These are phyloP conservation scores for Barnettozyma pratensis DNA, from an alignment of 805 yeast species.

Conservation along the genomic window DNA sequence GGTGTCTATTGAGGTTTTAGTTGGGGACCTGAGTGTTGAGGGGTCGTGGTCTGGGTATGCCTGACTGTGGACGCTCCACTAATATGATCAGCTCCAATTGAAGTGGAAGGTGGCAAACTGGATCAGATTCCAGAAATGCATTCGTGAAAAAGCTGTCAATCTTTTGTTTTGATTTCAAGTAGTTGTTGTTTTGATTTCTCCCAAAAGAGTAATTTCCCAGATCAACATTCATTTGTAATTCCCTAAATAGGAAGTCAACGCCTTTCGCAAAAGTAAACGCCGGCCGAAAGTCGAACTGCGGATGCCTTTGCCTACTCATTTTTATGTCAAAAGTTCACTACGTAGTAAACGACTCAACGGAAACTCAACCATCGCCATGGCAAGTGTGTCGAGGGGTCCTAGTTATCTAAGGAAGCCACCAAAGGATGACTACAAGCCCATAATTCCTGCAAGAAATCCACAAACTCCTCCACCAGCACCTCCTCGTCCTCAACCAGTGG, in stretches of 20 bases:
- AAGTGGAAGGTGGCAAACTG: too few relatives aligned
- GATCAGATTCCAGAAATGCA: too few relatives aligned
- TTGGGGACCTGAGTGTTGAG: too few relatives aligned
- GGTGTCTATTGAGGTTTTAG: background rate
- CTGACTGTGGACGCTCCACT: too few relatives aligned
- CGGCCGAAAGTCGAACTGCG: background rate
- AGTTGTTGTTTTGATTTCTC: constrained; percentile 8
- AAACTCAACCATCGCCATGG: too few relatives aligned
- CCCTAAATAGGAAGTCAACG: background rate
- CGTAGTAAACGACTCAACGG: too few relatives aligned
- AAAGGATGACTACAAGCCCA: background rate
- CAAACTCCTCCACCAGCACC: background rate
- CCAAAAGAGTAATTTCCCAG: background rate
- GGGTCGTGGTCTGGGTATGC: too few relatives aligned
- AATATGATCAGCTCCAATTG: too few relatives aligned
- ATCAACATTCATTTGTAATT: background rate
- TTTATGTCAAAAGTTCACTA: too few relatives aligned
- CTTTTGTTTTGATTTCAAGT: constrained; percentile 1
- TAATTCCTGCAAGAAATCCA: background rate
- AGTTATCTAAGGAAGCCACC: constrained; percentile 10
- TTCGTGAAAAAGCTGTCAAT: too few relatives aligned
- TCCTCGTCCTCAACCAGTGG: background rate
- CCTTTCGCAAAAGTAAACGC: too few relatives aligned
- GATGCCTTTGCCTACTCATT: too few relatives aligned
- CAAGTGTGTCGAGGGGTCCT: background rate